phyloP scores from a whole-genome alignment of 148 eudicot genomes.

The Nepenthes mirabilis region DNA sequence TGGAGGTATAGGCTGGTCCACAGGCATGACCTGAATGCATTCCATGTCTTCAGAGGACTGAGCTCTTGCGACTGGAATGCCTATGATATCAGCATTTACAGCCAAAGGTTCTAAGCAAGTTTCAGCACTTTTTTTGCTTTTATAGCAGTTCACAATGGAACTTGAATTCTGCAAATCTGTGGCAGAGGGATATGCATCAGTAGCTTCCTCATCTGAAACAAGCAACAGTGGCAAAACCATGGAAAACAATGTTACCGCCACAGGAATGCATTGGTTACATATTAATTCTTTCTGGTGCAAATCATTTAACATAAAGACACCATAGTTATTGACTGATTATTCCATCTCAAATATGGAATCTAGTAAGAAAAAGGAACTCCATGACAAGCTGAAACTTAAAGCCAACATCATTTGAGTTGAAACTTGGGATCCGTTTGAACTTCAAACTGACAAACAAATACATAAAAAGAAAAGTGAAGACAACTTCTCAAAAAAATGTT shows the following conservation, averaged over 20 bases:
- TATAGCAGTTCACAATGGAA: constrained; percentile 5
- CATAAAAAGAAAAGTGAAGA: no score
- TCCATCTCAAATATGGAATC: no score
- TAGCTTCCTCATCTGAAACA: constrained; percentile 22
- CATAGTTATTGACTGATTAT: no score
- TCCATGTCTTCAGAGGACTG: constrained; percentile 64
- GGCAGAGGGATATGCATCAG: constrained; percentile 5
- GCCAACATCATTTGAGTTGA: no score
- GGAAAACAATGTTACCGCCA: neutral
- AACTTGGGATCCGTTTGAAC: no score
- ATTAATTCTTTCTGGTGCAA: no score
- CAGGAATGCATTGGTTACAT: no score
- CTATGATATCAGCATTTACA: constrained; percentile 12
- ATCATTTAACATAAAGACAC: no score
- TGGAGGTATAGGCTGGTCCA: constrained; percentile 36
- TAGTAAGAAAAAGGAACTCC: no score
- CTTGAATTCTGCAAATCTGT: constrained; percentile 11
- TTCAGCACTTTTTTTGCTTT: constrained; percentile 11
- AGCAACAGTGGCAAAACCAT: constrained; percentile 1
- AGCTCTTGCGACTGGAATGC: constrained; percentile 33
- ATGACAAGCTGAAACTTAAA: no score
- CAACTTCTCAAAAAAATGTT: no score
- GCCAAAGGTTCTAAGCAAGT: constrained; percentile 13
- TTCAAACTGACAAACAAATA: no score
- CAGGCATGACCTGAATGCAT: constrained; percentile 33